Conservation (phyloP, 257 asterid species). For the Buddleja alternifolia region DNA sequence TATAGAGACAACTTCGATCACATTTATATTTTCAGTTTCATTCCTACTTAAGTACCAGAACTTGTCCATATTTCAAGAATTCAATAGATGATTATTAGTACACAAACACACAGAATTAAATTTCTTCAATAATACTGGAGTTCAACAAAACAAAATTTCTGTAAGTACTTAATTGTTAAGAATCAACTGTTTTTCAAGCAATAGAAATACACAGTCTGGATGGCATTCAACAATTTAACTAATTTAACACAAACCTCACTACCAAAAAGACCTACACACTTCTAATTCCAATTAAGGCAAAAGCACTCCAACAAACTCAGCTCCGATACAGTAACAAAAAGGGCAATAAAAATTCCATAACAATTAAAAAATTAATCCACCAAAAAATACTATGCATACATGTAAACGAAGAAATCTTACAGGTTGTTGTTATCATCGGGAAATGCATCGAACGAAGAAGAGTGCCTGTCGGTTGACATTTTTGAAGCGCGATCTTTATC, state of each 20-base stretch:
- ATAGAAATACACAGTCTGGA: neutral
- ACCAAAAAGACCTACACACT: constrained; percentile 2
- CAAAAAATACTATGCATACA: neutral
- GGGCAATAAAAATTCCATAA: neutral
- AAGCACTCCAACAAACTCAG: constrained; percentile 22
- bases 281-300: constrained; percentile 21
- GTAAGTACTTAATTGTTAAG: neutral
- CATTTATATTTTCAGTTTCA: constrained; percentile 10
- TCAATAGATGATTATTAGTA: neutral
- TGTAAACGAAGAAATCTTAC: constrained; percentile 40
- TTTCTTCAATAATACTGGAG: neutral
- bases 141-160: neutral
- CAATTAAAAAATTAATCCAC: neutral
- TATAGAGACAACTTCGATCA: neutral
- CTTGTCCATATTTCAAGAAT: neutral
- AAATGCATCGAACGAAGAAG: constrained; percentile 46
- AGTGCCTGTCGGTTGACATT: constrained; percentile 61
- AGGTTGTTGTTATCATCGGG: constrained; percentile 60
- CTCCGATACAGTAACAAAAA: neutral
- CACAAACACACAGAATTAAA: neutral
- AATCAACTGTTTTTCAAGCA: constrained; percentile 15
- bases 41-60: constrained; percentile 3
- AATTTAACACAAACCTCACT: constrained; percentile 7
- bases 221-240: constrained; percentile 2
- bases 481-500: neutral